Conservation (phyloP, 441 rosid genomes). For the Syzygium syzygioides region DNA sequence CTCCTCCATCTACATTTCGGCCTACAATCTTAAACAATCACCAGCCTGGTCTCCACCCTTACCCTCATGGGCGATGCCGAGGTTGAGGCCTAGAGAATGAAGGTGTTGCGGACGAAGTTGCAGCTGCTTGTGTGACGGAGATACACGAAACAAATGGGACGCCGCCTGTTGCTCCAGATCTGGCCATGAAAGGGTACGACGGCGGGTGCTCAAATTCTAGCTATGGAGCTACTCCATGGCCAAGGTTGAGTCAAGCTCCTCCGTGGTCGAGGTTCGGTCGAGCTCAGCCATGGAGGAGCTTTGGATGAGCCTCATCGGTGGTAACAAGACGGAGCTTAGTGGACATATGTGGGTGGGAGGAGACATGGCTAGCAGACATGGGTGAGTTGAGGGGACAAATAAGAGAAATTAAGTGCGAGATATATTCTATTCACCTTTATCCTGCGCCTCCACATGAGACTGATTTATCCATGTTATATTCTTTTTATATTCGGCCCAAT, state of each 20-base stretch:
- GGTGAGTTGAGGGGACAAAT: not conserved
- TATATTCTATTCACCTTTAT: not conserved
- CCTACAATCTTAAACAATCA: not conserved
- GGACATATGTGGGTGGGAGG: not conserved
- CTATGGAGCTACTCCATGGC: not conserved
- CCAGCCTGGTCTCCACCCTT: not conserved
- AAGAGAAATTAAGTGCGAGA: not conserved
- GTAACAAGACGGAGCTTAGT: not conserved
- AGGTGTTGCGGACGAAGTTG: not conserved
- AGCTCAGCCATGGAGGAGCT: not conserved
- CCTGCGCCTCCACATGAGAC: rapidly evolving
- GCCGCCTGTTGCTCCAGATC: too few relatives aligned
- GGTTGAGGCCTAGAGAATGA: too few relatives aligned
- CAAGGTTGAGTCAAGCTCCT: not conserved
- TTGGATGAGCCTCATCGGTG: not conserved
- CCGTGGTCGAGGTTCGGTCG: not conserved
- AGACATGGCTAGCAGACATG: not conserved
- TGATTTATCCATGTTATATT: not conserved
- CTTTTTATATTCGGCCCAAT: not conserved
- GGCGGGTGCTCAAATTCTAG: too few relatives aligned
- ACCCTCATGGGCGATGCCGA: not conserved
- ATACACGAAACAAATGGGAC: too few relatives aligned
- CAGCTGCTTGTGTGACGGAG: not conserved
- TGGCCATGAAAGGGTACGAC: too few relatives aligned
- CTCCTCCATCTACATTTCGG: not conserved